A percentile compares a stretch with the other conserved stretches of the same genome.
Evolutionary conservation across 2,329 filamentous ascomycete genomes (phyloP).

Genomic region (Paraphaeosphaeria minitans): DNA sequence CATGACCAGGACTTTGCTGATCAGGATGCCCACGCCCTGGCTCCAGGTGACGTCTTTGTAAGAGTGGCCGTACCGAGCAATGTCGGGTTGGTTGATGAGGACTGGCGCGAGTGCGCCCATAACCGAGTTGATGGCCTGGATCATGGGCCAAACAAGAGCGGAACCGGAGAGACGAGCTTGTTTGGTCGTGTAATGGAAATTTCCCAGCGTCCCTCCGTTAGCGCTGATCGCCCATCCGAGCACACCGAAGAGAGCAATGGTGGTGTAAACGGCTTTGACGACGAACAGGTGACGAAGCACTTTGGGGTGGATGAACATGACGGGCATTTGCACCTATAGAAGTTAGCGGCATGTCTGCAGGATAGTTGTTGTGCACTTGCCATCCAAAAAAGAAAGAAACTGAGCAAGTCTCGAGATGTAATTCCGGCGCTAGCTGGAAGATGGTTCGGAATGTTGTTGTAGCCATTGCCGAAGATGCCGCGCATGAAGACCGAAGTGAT

Average conservation of each 20-base stretch:
- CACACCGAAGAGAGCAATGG: slow-evolving; percentile 3
- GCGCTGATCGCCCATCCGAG: slow-evolving; percentile 7
- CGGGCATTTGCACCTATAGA: background rate
- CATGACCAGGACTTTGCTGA: slow-evolving; percentile 4
- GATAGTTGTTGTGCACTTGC: background rate
- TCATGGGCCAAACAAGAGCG: slow-evolving; percentile 10
- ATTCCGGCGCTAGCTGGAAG: slow-evolving; percentile 3
- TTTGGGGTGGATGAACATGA: slow-evolving; percentile 4
- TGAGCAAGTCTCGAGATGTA: background rate
- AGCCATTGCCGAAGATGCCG: slow-evolving; percentile 24
- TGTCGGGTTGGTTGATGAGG: slow-evolving; percentile 2
- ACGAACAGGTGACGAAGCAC: slow-evolving; percentile 5
- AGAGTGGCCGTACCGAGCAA: slow-evolving; percentile 2
- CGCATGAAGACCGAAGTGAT: slow-evolving; percentile 29
- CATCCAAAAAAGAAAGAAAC: slow-evolving; percentile 5
- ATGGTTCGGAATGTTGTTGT: slow-evolving; percentile 9
- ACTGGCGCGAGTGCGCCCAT: background rate
- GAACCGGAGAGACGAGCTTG: slow-evolving; percentile 21
- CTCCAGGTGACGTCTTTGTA: slow-evolving; percentile 8
- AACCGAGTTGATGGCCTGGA: slow-evolving; percentile 27
- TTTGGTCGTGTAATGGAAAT: slow-evolving; percentile 25
- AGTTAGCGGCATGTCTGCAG: background rate
- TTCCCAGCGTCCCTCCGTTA: slow-evolving; percentile 5
- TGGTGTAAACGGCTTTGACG: slow-evolving; percentile 4
- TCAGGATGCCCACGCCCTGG: background rate